Evolutionary conservation across 1,284 basidiomycete species (phyloP), one percentile per base, ranked within the genome.

Genomic region (Trichosporon asahii): DNA sequence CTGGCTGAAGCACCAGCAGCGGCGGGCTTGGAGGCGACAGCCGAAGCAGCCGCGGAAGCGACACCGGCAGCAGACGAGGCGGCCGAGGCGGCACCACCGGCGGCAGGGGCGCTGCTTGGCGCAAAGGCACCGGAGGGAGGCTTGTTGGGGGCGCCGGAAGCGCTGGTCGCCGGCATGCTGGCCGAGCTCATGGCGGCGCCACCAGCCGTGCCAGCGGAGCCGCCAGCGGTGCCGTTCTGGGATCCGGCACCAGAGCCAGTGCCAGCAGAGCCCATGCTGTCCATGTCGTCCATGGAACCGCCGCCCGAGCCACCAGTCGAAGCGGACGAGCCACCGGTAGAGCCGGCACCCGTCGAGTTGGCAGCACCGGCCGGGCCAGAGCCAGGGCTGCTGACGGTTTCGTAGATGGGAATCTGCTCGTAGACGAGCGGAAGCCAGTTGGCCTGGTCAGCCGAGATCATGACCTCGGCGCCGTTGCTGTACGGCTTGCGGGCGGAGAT

Each of bases 321-420:
- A 15, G 21, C 53, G 11, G 31, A 33, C 11, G 21, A 25, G 53
- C 53, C 53, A 21, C 23, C 25, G 12, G 25, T 15, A 12, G 23
- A 27, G 53, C 53, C 53, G 35, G 11, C 25, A 21, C 27, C 4
- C 3, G 25, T 29, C 55, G 25, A 37, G 35, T 37, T 37, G 35
- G 9, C 9, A 12, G 9, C 31, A 6, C 31, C 31, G 11, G 25
- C 53, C 15, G 53, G 7, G 31, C 31, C 31, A 33, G 14, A 29
- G 29, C 57, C 57, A 23, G n/a, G n/a, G n/a, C 49, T 21, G 49
- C 21, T 23, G 21, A 53, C 49, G 18, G 27, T 61, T 31, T 61
- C 57, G 57, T 18, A 31, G 57, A 61, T 61, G 27, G 27, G 15
- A 7, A 61, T 61, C 57, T 29, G 57, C 57, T 61, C 57, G 57